Evolutionary conservation across 2,329 filamentous ascomycete genomes (phyloP), one percentile per base, ranked within the genome.

Genomic region (Hysterium pulicare): DNA sequence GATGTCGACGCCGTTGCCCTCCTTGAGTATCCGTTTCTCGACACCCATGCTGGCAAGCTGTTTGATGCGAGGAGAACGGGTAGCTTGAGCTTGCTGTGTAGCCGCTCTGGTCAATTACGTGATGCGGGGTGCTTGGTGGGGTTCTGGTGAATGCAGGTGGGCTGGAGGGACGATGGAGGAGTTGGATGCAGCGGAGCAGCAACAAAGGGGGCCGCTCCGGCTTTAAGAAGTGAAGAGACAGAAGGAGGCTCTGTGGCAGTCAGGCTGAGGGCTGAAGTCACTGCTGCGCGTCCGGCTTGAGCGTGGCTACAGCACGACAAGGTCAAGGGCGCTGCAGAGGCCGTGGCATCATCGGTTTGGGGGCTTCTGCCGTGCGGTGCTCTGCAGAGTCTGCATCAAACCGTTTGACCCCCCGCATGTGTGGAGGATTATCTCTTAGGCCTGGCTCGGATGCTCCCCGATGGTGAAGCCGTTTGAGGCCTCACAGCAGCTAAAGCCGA

Each of bases 1-100:
- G 51, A 69, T 73, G 58, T 81, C 66, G 44, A 76, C 75, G 44
- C 73, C 73, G 59, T 77, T 76, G 60, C 91, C 90, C 49, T 78
- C 68, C 26, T 70, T 61, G 56, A 83, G 66, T 50, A 79, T 69
- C 38, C 75, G 77, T 76, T 89, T 94, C 46, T 74, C 77, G 60
- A 95, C 87, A 67, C 68, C 70, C 73, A 76, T 76, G 16, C 31
- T 59, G 36, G 10, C 2, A 3, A 22, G 15, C 16, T 21, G 28
- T 36, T 10, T 24, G 34, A 26, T 33, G 33, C 21, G 28, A 33
- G 16, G 11, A 20, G 17, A 37, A 36, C 24, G 42, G 24, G 24
- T 16, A 31, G 17, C 22, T 11, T 17, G 17, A 24, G 30, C 15
- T 33, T 24, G 22, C 24, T 28, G 13, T 28, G 8, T 28, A 13